Base-by-base conservation (phyloP, 1,284 basidiomycete genomes). In the Trametes versicolor region DNA sequence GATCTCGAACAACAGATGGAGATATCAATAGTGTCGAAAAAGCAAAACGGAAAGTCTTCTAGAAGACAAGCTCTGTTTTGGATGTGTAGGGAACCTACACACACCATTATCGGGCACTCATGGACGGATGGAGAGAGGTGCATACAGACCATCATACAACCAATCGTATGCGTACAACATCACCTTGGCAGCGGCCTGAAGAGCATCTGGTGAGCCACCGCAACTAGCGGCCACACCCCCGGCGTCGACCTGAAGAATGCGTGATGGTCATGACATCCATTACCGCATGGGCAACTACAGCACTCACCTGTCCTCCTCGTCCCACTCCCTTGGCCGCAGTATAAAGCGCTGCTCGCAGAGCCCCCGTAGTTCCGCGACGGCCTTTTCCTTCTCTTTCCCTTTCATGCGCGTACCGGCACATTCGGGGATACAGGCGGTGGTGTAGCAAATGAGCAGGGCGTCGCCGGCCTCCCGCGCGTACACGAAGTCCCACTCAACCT, bases 261-360 rank as follows among this genome's bases (percentile, higher is more conserved):
- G 54, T 25, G n/a, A n/a, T n/a, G 17, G 17, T 12, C 8, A 19
- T 2, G 21, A 21, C 36, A 12, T 43, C 7, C 25, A 10, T 21
- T n/a, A n/a, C 39, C 4, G 0, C 37, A 34, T 23, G 15, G 15
- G 17, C 36, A 19, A 27, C 32, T 10, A 10, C 17, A 50, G 21
- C 12, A 70, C 75, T 25, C 51, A 77, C 76, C 68, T 54, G 41
- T 75, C 74, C 29, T 70, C 63, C 39, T 63, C 72, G 60, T 82
- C 78, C 58, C 71, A 59, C n/a, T 74, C 76, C 43, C 74, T 75
- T 60, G 73, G 72, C 47, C 76, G 69, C 6, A 82, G 72, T 5
- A 75, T 64, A 62, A 82, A 83, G n/a, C 74, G 71, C 70, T 75
- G 73, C 29, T 73, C 70, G 62, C 68, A 74, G 12, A 27, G 3